Percentiles rank a stretch among this genome's conserved stretches.
phyloP scores from a whole-genome alignment of 1,139 yeast species.

The Yamadazyma triangularis region DNA sequence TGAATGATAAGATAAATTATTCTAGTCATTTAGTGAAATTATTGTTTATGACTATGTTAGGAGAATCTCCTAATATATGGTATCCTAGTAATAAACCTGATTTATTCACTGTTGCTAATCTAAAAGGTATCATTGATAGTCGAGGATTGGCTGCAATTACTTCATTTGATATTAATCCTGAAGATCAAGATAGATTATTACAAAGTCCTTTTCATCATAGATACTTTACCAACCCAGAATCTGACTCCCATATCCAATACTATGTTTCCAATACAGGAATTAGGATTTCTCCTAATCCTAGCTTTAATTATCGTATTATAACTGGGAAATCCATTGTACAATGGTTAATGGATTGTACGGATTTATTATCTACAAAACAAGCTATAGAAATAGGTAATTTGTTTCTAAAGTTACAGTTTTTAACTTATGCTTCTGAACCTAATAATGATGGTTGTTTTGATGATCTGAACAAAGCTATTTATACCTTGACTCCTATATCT shows the following conservation, averaged over 20 bases:
- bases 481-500: conserved; percentile 18
- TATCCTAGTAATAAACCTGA: conserved; percentile 42
- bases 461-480: conserved; percentile 13
- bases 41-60: conserved; percentile 62
- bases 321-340: conserved; percentile 79
- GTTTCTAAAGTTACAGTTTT: conserved; percentile 46
- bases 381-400: conserved; percentile 59
- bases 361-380: conserved; percentile 53
- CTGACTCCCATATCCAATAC: conserved; percentile 77
- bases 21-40: conserved; percentile 65
- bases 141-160: not conserved
- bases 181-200: not conserved
- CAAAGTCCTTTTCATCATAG: conserved; percentile 71
- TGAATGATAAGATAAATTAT: conserved; percentile 57
- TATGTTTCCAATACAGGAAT: conserved; percentile 67
- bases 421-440: conserved; percentile 19
- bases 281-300: conserved; percentile 46
- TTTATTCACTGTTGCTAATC: conserved; percentile 4
- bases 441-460: conserved; percentile 1
- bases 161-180: not conserved
- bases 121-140: conserved; percentile 4
- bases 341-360: conserved; percentile 91
- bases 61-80: conserved; percentile 69
- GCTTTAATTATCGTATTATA: conserved; percentile 27
- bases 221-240: conserved; percentile 84